Evolutionary conservation across 768 basidiomycete species (phyloP).

Genomic region (Boletus rufocinnamomeus): DNA sequence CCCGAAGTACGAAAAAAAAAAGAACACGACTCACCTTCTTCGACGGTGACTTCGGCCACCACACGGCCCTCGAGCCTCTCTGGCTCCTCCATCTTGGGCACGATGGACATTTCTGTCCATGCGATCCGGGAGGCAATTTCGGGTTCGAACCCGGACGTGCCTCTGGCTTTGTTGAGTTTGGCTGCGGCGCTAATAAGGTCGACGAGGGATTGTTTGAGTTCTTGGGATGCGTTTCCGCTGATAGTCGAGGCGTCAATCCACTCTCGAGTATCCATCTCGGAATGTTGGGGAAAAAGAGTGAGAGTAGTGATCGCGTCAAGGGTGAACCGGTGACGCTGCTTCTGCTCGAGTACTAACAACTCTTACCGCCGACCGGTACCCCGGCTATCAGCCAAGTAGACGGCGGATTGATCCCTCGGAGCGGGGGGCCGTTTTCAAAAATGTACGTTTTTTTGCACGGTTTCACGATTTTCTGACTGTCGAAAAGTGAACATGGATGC

Average conservation of each 20-base stretch:
- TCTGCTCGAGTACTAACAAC: conserved; percentile 11
- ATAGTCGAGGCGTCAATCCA: conserved; percentile 25
- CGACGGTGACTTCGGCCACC: conserved; percentile 45
- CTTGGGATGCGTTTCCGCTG: conserved; percentile 31
- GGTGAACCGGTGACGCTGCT: no score
- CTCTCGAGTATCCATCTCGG: conserved; percentile 16
- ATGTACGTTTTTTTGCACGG: background rate
- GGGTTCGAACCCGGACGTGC: conserved; percentile 25
- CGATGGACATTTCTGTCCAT: conserved; percentile 45
- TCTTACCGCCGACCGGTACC: no score
- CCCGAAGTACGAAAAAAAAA: background rate
- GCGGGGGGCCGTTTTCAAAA: background rate
- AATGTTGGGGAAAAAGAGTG: no score
- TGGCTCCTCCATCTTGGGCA: conserved; percentile 47
- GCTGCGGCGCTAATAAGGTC: conserved; percentile 15
- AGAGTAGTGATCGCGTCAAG: no score
- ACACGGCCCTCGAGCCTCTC: conserved; percentile 43
- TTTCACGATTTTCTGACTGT: background rate
- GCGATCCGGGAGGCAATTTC: conserved; percentile 27
- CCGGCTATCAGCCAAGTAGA: no score
- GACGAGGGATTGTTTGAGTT: conserved; percentile 32
- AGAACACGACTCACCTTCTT: conserved; percentile 39
- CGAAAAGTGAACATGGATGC: no score
- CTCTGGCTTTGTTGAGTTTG: conserved; percentile 10
- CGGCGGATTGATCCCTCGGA: no score